Conservation (phyloP, 1,284 basidiomycete species). For the Sporisorium graminicola region DNA sequence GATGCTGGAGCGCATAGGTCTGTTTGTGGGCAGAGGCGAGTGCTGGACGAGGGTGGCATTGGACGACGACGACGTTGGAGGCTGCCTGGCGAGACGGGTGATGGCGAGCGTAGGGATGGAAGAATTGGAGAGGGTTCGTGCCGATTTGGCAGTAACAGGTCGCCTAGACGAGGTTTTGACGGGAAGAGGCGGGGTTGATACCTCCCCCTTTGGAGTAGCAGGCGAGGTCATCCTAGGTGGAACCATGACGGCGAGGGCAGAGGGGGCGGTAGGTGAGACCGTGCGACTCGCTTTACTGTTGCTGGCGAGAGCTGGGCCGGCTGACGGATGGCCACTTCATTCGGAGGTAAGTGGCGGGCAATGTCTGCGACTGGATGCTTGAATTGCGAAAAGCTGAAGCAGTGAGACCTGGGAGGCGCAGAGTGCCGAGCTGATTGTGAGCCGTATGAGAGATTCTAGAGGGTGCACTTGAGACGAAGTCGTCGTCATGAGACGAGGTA, state of each 20-base stretch:
- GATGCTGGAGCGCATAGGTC: slow-evolving; percentile 17
- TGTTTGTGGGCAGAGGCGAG: slow-evolving; percentile 12
- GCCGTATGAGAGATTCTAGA: neutral
- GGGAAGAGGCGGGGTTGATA: slow-evolving; percentile 18
- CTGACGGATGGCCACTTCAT: neutral
- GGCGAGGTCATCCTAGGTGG: slow-evolving; percentile 5
- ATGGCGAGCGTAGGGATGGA: slow-evolving; percentile 14
- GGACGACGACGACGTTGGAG: slow-evolving; percentile 24
- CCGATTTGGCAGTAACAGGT: slow-evolving; percentile 7
- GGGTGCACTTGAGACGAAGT: neutral
- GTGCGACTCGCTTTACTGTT: slow-evolving; percentile 10
- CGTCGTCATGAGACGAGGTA: neutral
- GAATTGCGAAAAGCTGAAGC: neutral
- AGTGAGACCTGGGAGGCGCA: neutral
- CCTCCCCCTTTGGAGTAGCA: neutral
- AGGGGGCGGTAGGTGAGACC: neutral
- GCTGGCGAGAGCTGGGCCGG: slow-evolving; percentile 8
- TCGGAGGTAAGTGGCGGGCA: neutral
- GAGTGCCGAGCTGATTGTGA: neutral
- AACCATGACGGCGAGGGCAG: slow-evolving; percentile 21
- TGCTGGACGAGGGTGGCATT: slow-evolving; percentile 11
- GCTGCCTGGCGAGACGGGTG: slow-evolving; percentile 19
- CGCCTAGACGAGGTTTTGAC: slow-evolving; percentile 8
- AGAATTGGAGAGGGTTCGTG: slow-evolving; percentile 21
- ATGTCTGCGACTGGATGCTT: neutral